These are phyloP conservation scores for Hypoxylon sp. DNA, from an alignment of 2,329 filamentous ascomycete species.

Conservation along the genomic window DNA sequence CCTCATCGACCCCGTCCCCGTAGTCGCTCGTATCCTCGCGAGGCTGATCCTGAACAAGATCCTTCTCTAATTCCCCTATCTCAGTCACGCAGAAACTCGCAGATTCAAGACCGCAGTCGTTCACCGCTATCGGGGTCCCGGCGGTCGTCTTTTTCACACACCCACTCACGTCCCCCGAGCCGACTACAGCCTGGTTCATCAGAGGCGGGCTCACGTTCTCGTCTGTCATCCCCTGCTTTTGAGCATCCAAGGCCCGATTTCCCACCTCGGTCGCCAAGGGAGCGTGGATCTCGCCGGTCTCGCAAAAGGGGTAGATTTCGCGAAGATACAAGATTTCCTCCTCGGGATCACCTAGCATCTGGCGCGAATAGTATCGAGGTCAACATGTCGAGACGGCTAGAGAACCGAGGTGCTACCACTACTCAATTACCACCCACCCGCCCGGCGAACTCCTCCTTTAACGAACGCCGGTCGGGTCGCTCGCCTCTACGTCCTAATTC, in stretches of 20 bases:
- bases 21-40: conserved; percentile 46
- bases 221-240: conserved; percentile 43
- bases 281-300: conserved; percentile 47
- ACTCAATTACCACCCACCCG: conserved; percentile 51
- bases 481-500: conserved; percentile 70
- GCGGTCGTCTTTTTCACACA: conserved; percentile 50
- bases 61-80: conserved; percentile 29
- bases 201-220: conserved; percentile 46
- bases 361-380: conserved; percentile 64
- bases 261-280: conserved; percentile 47
- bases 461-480: conserved; percentile 54
- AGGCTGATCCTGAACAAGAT: conserved; percentile 40
- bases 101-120: conserved; percentile 44
- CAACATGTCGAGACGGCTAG: conserved; percentile 56
- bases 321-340: conserved; percentile 55
- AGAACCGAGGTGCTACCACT: conserved; percentile 56
- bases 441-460: conserved; percentile 54
- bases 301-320: conserved; percentile 55
- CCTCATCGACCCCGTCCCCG: conserved; percentile 41
- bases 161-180: conserved; percentile 45
- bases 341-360: conserved; percentile 54
- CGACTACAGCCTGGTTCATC: conserved; percentile 42
- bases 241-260: conserved; percentile 43
- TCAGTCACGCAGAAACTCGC: conserved; percentile 42
- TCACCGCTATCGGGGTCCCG: conserved; percentile 47